Base-by-base conservation (phyloP, 108 stramenopile genomes). In the Discostella pseudostelligera region DNA sequence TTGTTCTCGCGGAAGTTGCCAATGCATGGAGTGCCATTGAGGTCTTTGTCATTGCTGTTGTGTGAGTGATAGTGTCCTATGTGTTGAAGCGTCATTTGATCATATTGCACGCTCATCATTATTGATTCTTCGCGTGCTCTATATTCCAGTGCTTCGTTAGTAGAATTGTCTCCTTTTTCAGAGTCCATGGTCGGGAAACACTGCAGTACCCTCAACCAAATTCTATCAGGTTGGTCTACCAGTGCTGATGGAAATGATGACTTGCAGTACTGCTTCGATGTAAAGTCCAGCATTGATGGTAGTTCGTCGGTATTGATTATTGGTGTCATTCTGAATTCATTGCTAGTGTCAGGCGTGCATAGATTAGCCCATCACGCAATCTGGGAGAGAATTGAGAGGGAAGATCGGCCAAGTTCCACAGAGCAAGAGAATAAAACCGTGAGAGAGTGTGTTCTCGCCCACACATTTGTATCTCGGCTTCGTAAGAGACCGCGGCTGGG, bases 11-110 rank as follows among this genome's bases (percentile, higher is more conserved):
- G 24, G 95, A 96, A 67, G 78, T 96, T 13, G 64, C 85, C 19
- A 95, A 90, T 51, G 90, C 90, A 14, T 96, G 96, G 96, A 83
- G 84, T 43, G 93, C 93, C 4, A 73, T 95, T 25, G 96, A 96
- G 61, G 96, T 96, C 5, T 96, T 96, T 67, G 66, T 87, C 0
- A 67, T 96, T 53, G 62, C 76, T 8, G 69, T 77, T 28, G 16
- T 77, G 28, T 60, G 59, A 60, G 59, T 60, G 46, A 21, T 51
- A n/a, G n/a, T n/a, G n/a, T n/a, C n/a, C n/a, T n/a, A n/a, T n/a
- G n/a, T n/a, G n/a, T n/a, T n/a, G n/a, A n/a, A n/a, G n/a, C n/a
- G n/a, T n/a, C n/a, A n/a, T n/a, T n/a, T n/a, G 39, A 60, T 29
- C 22, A 42, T 4, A 8, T 43, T 16, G 3, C 21, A 9, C 29